Percentiles rank a stretch among this genome's conserved stretches.
These are phyloP conservation scores for Backusella psychrophila DNA, from an alignment of 192 early-diverging fungal genomes.

Conservation along the genomic window DNA sequence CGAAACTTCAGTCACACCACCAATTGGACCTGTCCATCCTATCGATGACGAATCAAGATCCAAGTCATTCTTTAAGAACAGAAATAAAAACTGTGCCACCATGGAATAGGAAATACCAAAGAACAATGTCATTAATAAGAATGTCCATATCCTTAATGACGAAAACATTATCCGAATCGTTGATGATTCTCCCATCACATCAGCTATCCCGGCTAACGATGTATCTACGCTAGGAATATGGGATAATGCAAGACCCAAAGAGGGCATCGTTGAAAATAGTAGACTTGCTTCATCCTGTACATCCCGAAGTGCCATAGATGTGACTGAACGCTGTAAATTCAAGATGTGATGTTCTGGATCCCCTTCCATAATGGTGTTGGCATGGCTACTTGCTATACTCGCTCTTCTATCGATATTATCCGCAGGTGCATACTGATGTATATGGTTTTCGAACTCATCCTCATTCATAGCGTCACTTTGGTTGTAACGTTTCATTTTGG, in stretches of 20 bases:
- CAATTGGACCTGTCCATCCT: constrained; percentile 42
- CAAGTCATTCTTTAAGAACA: constrained; percentile 32
- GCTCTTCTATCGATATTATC: constrained; percentile 8
- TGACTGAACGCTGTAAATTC: constrained; percentile 4
- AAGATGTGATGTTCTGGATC: not conserved
- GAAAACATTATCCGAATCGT: constrained; percentile 6
- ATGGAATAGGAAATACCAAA: constrained; percentile 34
- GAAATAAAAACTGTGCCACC: constrained; percentile 34
- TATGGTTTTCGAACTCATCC: not conserved
- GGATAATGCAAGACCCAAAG: constrained; percentile 30
- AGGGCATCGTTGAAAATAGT: constrained; percentile 15
- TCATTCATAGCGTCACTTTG: not conserved
- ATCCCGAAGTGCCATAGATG: constrained; percentile 14
- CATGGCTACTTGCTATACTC: constrained; percentile 28
- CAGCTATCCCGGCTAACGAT: constrained; percentile 22
- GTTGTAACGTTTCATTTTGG: not conserved
- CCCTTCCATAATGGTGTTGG: constrained; percentile 21
- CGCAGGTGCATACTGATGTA: not conserved
- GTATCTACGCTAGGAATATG: constrained; percentile 31
- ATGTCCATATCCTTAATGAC: constrained; percentile 23
- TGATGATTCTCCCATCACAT: not conserved
- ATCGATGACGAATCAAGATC: constrained; percentile 26
- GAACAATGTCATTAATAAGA: constrained; percentile 27
- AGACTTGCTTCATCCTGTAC: constrained; percentile 22
- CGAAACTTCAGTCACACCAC: constrained; percentile 33